Base-by-base conservation (phyloP, 768 basidiomycete genomes). In the Tremella fuciformis region DNA sequence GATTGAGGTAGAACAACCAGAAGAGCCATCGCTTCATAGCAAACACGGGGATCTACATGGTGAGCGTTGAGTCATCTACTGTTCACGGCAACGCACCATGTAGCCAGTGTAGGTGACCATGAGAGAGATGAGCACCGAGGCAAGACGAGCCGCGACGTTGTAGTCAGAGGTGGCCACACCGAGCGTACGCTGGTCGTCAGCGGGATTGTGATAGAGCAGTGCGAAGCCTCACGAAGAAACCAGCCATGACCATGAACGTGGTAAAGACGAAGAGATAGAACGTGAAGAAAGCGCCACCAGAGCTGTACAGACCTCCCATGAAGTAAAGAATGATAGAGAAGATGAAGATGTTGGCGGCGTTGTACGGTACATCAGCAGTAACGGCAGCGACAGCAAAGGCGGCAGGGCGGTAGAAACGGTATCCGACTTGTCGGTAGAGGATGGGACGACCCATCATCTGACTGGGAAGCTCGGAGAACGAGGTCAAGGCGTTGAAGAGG, bases 1-100 rank as follows among this genome's bases (percentile, higher is more conserved):
- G 91, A 65, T 92, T 88, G 55, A 90, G 73, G 76, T 91, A 80
- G 69, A 65, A 77, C 26, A 90, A 85, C 89, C 89, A 91, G 79
- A 88, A 89, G 8, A 91, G 71, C 83, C 73, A 74, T 61, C 73
- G 57, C 58, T 72, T 74, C 67, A 69, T 71, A 13, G 61, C 26
- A 51, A 63, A 64, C 13, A 73, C 69, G 25, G 71, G 74, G 54
- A 77, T 77, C 76, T 58, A 38, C 24, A 6, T 40, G 22, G 25
- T 55, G 21, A 55, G 42, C 13, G n/a, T n/a, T 18, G 21, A 13
- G 22, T n/a, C 26, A 25, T 11, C 13, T 25, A 16, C 15, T 29
- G 22, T n/a, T 4, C n/a, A 25, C 16, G 41, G 11, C 3, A 11
- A 58, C 50, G 19, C 40, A 58, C 50, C 34, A 73, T 67, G 37